Evolutionary conservation across 139 green algal species (phyloP), one percentile per base, ranked within the genome.

Genomic region (Pleodorina starrii): DNA sequence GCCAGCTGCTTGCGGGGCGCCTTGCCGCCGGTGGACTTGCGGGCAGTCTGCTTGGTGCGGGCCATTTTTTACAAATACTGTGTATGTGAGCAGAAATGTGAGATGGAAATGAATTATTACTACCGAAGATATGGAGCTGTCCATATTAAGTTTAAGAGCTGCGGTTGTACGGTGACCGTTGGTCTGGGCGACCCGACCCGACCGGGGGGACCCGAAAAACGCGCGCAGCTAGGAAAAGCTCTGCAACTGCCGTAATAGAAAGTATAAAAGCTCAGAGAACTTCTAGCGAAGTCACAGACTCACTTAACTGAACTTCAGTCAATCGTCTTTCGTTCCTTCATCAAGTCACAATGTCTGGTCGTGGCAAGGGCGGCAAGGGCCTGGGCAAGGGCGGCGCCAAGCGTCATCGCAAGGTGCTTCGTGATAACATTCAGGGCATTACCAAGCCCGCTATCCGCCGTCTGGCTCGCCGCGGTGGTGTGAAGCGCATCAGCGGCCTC

Each of bases 391-490:
- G 95, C 59, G 95, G 95, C 68, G 97, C 96, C 94, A 98, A 98
- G 95, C 95, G 96, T 91, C 96, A 98, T 93, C 91, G 96, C 89
- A 98, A 98, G 95, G 96, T 98, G 57, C 90, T 98, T 74, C 95
- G 96, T 83, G 96, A 98, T 90, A 98, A 98, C 95, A 98, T 98
- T 93, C 96, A 98, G 96, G 94, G 97, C 89, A 96, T 96, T 92
- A 96, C 94, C 71, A 98, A 98, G 94, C 96, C 96, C 75, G 96
- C 96, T 78, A 98, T 98, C 89, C 94, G 95, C 63, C 93, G 96
- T 81, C 91, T 99, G 81, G 96, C 95, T 60, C 94, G 96, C 69
- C 93, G 96, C 90, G 96, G 96, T 86, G 96, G 96, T 90, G 96
- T 98, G 36, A 98, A 98, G 94, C 96, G 95, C 85, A 98, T 98